Evolutionary conservation across 257 asterid species (phyloP).

Genomic region (Leonotis leonurus): DNA sequence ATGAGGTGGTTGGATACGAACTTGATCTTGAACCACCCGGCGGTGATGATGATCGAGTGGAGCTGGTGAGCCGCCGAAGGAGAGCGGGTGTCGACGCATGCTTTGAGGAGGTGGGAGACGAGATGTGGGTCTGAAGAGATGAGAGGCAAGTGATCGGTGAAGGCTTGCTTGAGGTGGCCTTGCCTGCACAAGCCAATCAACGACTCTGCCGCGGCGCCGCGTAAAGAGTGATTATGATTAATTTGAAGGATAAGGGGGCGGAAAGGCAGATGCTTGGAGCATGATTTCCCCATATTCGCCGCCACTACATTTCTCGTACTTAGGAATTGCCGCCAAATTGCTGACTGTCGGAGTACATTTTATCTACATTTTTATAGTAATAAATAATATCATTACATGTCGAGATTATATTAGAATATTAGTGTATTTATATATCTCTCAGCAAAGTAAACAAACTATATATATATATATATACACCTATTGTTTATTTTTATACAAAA

Average conservation of each 20-base stretch:
- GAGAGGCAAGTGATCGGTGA: constrained; percentile 34
- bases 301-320: not conserved
- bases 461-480: no score
- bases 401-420: no score
- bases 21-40: constrained; percentile 44
- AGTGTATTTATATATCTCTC: no score
- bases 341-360: not conserved
- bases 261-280: constrained; percentile 21
- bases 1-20: constrained; percentile 66
- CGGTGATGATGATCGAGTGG: constrained; percentile 52
- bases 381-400: no score
- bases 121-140: constrained; percentile 48
- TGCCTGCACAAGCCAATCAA: constrained; percentile 38
- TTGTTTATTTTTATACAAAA: no score
- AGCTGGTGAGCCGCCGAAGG: constrained; percentile 42
- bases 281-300: constrained; percentile 26
- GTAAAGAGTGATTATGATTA: constrained; percentile 15
- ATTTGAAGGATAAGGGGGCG: constrained; percentile 25
- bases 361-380: no score
- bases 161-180: constrained; percentile 50
- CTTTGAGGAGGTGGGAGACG: constrained; percentile 56
- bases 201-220: constrained; percentile 13
- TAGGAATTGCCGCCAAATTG: not conserved
- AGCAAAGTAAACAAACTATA: no score
- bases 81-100: constrained; percentile 49